Base-by-base conservation (phyloP, 306 rosid species). In the Sphenostylis stenocarpa region DNA sequence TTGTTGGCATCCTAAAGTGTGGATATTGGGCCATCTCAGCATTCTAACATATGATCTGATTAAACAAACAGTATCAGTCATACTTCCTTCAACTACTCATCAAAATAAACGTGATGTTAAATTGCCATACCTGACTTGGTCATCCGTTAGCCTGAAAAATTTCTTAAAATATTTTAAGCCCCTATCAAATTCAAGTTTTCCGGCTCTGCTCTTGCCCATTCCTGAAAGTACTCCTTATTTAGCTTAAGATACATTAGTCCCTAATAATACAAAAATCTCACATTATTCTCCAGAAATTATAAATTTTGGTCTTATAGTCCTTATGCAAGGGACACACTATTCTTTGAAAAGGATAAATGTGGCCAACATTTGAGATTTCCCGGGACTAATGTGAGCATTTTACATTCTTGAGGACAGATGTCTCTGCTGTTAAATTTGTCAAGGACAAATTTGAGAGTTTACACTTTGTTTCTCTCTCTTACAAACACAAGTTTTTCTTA, bases 1-100 rank as follows among this genome's bases (percentile, higher is more conserved):
- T 21, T 14, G 19, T 61, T 20, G 63, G 16, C 69, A 68, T 28
- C 62, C 77, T 65, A 41, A 82, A 53, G 49, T 39, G 52, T 70
- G 45, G 70, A 76, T 63, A 51, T 29, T 31, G 47, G 23, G n/a
- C 63, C 20, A 81, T 24, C 26, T 21, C 24, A 67, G 45, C 53
- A 44, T 58, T 10, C 53, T 49, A 75, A 28, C 24, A 12, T 73
- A n/a, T 66, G 43, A 73, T 53, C 51, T 16, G 2, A 14, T 66
- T 34, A 48, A 47, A 16, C 53, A 48, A 62, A 14, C 8, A 3
- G 17, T 47, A 67, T 17, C 24, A 31, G 7, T 29, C 66, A 15
- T 13, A 74, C 20, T 31, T 65, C 69, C 52, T 57, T 38, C 58
- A 11, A 16, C 33, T 51, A 23, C 38, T 33, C 38, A 15, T 53